phyloP scores from a whole-genome alignment of 306 rosid genomes.

The Mucuna pruriens region DNA sequence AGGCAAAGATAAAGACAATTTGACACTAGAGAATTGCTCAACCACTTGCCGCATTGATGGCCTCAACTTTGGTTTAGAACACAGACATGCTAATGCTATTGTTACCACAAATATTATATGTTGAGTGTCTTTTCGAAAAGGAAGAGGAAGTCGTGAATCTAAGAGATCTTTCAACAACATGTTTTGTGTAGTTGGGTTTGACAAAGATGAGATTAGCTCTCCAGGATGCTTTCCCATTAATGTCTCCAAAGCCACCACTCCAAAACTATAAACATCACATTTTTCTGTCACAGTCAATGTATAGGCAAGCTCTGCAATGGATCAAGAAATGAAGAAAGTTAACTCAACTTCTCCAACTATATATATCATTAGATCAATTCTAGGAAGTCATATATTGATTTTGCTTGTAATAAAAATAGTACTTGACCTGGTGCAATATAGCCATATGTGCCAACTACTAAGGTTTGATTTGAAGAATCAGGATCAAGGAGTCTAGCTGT shows the following conservation, averaged over 20 bases:
- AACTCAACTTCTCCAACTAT: background rate
- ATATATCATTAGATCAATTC: background rate
- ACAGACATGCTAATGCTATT: background rate
- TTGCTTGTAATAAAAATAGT: background rate
- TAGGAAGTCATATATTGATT: background rate
- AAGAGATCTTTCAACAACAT: background rate
- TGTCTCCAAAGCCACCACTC: background rate
- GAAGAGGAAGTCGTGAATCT: background rate
- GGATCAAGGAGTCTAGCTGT: background rate
- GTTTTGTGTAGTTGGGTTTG: background rate
- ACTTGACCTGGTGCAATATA: background rate
- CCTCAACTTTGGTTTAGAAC: background rate
- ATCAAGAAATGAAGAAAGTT: background rate
- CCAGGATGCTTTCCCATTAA: constrained; percentile 1
- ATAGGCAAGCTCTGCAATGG: background rate
- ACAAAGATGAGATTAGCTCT: background rate
- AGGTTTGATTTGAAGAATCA: background rate
- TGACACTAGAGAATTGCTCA: background rate
- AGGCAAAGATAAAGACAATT: background rate
- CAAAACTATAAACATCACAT: constrained; percentile 24
- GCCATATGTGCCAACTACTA: background rate
- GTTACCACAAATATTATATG: background rate
- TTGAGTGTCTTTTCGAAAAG: background rate
- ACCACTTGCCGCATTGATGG: background rate
- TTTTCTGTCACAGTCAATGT: background rate